These are phyloP conservation scores for bread wheat (Triticum aestivum) DNA, from an alignment of 176 grass and related monocot genomes.

Conservation along the genomic window DNA sequence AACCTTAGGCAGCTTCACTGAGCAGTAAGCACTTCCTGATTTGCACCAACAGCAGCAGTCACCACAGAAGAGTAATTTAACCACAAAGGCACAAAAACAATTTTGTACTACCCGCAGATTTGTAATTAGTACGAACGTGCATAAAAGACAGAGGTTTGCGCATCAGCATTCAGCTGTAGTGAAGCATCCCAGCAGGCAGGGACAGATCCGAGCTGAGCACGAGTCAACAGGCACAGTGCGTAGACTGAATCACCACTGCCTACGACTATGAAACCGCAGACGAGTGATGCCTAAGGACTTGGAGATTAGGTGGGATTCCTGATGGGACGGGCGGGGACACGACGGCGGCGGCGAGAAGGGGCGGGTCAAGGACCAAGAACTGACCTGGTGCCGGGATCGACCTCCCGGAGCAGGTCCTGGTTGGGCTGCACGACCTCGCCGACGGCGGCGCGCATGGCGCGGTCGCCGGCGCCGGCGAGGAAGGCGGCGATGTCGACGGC, in stretches of 20 bases:
- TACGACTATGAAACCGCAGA: not conserved
- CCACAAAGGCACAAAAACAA: not conserved
- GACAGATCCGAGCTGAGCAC: constrained; percentile 1
- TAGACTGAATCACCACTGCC: not conserved
- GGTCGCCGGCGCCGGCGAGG: constrained; percentile 46
- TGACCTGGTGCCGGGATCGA: constrained; percentile 95
- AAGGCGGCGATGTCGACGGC: constrained; percentile 82
- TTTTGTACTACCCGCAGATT: not conserved
- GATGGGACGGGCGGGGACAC: not conserved
- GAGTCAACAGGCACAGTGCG: not conserved
- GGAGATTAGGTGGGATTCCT: not conserved
- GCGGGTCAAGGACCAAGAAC: too few species aligned
- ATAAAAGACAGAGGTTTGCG: not conserved
- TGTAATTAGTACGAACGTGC: not conserved
- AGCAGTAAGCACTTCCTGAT: constrained; percentile 15
- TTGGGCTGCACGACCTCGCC: constrained; percentile 63
- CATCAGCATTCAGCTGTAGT: not conserved
- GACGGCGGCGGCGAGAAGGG: too few species aligned
- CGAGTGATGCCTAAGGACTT: not conserved
- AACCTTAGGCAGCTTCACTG: not conserved
- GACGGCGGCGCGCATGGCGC: constrained; percentile 48
- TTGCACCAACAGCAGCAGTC: not conserved
- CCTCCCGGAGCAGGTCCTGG: constrained; percentile 60
- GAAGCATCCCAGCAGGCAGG: not conserved
- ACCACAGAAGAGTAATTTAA: not conserved